Evolutionary conservation across 73 alveolate species (phyloP), one percentile per base, ranked within the genome.

Genomic region (Breviolum minutum): DNA sequence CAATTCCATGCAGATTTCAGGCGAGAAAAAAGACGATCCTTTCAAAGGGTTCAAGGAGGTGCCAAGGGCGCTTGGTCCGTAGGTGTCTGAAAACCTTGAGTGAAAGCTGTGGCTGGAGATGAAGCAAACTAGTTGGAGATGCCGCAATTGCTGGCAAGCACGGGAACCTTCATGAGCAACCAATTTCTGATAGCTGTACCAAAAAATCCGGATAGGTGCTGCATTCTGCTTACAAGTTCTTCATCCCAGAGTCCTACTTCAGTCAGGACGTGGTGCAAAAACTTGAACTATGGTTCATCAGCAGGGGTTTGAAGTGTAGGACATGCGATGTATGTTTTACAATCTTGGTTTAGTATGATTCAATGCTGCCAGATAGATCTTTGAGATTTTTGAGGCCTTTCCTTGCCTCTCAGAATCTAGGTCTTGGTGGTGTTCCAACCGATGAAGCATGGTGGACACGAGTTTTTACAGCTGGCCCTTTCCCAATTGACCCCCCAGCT

Each of bases 1-100:
- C 54, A 40, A n/a, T n/a, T 40, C 5, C 3, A 40, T 40, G 54
- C 54, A 40, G 54, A 40, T 40, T 40, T 40, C 54, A 40, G 54
- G 96, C 22, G 79, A 89, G 62, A 60, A 83, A 62, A 60, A 68
- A 74, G 29, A 20, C 54, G 30, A 91, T 73, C 97, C 97, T 24
- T 91, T 71, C 97, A 24, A 70, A 29, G 88, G 88, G 24, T 91
- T 74, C 77, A 91, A 91, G 88, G 86, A 89, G 96, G 95, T 27
- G 30, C 95, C 20, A n/a, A 30, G 12, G n/a, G 68, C 16, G 11
- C 73, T 32, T 9, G 64, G 40, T 32, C 71, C 71, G 3, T 11
- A 12, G 13, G 62, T 27, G 20, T 0, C 73, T 14, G 74, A 30
- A 24, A 48, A 0, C 17, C 20, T 17, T 12, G 62, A 8, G 87